Conservation (phyloP, 129 eudicot genomes). For the Arctium minus region DNA sequence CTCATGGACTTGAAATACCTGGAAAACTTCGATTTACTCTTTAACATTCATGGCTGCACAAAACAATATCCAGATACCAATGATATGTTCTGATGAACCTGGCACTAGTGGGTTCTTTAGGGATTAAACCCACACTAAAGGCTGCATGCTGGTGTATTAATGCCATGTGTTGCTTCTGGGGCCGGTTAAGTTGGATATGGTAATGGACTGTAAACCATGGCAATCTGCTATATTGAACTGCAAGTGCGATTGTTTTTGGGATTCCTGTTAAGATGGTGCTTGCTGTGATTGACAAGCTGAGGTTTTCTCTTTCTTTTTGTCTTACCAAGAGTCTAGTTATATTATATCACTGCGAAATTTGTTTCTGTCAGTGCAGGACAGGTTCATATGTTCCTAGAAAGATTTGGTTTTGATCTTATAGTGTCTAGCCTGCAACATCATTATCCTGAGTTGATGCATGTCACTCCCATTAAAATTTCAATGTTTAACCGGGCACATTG, state of each 20-base stretch:
- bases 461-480: neutral
- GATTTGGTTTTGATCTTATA: neutral
- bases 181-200: conserved; percentile 5
- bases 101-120: neutral
- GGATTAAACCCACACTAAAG: neutral
- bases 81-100: neutral
- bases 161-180: neutral
- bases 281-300: neutral
- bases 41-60: neutral
- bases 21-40: neutral
- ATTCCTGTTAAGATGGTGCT: neutral
- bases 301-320: neutral
- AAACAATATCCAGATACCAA: neutral
- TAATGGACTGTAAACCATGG: neutral
- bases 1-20: neutral
- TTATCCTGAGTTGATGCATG: neutral
- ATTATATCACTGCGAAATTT: neutral
- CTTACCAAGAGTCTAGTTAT: neutral
- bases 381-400: neutral
- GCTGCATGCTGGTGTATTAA: neutral
- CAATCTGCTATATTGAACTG: neutral
- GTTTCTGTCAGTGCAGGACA: neutral
- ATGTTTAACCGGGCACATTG: neutral
- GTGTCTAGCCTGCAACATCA: neutral
- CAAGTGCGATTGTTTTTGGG: neutral